These are phyloP conservation scores for Lactarius sp. DNA, from an alignment of 768 basidiomycete genomes.

Conservation along the genomic window DNA sequence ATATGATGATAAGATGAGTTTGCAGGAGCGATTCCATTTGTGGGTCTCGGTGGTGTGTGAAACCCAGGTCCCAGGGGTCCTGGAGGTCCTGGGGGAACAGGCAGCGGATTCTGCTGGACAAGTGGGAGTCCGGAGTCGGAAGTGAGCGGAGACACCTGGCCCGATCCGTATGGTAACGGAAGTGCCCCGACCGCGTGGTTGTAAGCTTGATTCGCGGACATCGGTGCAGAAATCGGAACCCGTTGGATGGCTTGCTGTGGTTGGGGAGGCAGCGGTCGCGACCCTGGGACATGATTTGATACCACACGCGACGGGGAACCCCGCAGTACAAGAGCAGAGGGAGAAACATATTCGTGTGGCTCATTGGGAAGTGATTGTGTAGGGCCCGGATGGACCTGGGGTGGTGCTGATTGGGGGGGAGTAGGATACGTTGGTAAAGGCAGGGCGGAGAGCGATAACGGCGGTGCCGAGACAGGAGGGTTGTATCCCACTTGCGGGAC, in stretches of 20 bases:
- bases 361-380: neutral
- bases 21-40: slow-evolving; percentile 1
- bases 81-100: slow-evolving; percentile 26
- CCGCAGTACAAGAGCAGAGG: slow-evolving; percentile 9
- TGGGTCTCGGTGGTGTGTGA: slow-evolving; percentile 8
- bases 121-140: slow-evolving; percentile 3
- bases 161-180: slow-evolving; percentile 5
- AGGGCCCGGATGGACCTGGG: slow-evolving; percentile 15
- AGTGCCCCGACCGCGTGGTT: slow-evolving; percentile 3
- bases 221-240: neutral
- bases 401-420: slow-evolving; percentile 37
- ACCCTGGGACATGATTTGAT: slow-evolving; percentile 22
- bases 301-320: slow-evolving; percentile 11
- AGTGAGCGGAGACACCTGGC: neutral
- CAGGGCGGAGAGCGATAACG: slow-evolving; percentile 26
- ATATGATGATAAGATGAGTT: slow-evolving; percentile 19
- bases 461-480: slow-evolving; percentile 25
- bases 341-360: slow-evolving; percentile 12
- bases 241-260: slow-evolving; percentile 17
- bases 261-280: slow-evolving; percentile 25
- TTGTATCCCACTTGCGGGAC: slow-evolving; percentile 18
- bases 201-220: slow-evolving; percentile 15
- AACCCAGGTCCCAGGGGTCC: slow-evolving; percentile 24
- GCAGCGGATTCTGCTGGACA: slow-evolving; percentile 21
- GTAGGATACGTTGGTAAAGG: slow-evolving; percentile 32